Evolutionary conservation across 306 rosid genomes (phyloP), one percentile per base, ranked within the genome.

Genomic region (Mimosa pudica): DNA sequence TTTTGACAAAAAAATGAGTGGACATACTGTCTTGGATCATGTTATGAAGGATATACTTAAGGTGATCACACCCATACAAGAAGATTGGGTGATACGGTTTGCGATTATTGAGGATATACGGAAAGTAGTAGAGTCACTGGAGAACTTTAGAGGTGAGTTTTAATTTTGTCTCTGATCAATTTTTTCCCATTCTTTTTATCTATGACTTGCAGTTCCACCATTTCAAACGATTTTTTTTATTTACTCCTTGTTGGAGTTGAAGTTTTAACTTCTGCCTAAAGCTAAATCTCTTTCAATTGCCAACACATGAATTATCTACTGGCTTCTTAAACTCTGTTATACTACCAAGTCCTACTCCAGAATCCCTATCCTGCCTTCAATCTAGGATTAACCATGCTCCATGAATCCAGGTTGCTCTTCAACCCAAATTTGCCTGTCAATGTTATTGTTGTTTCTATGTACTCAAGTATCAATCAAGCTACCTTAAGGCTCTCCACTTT

Each of bases 71-170:
- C 98, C 98, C 55, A 46, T 17, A 48, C 84, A 71, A 12, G 84
- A 67, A 70, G 98, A 95, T 82, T 72, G 93, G 94, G 74, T 5
- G 18, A 52, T 65, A 42, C 89, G 99, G 18, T 71, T 76, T 68
- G 84, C 71, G 70, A 80, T 93, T n/a, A 80, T 91, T 73, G 70
- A 69, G 7, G 92, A 86, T 77, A 47, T 95, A 54, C 83, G 63
- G 62, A 63, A 44, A 79, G 74, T 82, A 73, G 89, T 86, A 65
- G 73, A 75, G 76, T 84, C 97, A 30, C 54, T 91, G 62, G 91
- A 89, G 67, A 85, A 73, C 75, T 83, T 95, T 73, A 88, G 96
- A 89, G 96, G 97, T 85, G 77, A 66, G 52, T 80, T 48, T 67
- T 49, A 73, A 13, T 73, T 77, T 77, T 52, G 42, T 63, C 67